Base-by-base conservation (phyloP, 805 yeast species). In the Candida xiaguanensis region DNA sequence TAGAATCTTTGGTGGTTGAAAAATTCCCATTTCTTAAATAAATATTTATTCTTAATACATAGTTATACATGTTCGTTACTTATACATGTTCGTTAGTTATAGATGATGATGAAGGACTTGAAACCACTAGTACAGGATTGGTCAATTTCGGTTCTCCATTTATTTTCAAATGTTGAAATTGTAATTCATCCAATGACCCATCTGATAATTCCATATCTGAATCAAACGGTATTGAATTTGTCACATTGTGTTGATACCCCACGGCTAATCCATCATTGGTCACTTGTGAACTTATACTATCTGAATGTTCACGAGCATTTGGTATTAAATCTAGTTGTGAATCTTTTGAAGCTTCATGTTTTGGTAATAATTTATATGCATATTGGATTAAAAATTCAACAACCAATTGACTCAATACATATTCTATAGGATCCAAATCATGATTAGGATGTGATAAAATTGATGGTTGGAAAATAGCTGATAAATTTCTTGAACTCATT, bases 401-500 rank as follows among this genome's bases (percentile, higher is more conserved):
- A 24, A 87, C 96, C 6, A 80, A 72, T 48, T 90, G 88, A 4
- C 95, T 85, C 25, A 88, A 64, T 9, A 86, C 91, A 63, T 90
- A 90, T 61, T 93, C 97, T 23, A 80, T 87, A 1, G 97, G 97
- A 30, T 83, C 78, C 81, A 91, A 78, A 56, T 90, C 96, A 59
- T 93, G 97, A 48, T 74, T 76, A 4, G 96, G 95, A 59, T 91
- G 98, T 8, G 95, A 85, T 38, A 93, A 68, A 13, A 93, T 80
- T n/a, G 96, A 85, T 3, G 99, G 98, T 64, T 93, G 99, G 66
- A 93, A 93, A 41, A 93, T 86, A 2, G 98, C 96, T 1, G 98
- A 95, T 47, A 93, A 67, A 57, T 93, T 93, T 51, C 88, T 77
- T 1, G 95, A 86, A 2, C 96, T 80, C 99, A 93, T 93, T 47